Conservation (phyloP, 73 alveolate species). For the Tetrahymena thermophila region DNA sequence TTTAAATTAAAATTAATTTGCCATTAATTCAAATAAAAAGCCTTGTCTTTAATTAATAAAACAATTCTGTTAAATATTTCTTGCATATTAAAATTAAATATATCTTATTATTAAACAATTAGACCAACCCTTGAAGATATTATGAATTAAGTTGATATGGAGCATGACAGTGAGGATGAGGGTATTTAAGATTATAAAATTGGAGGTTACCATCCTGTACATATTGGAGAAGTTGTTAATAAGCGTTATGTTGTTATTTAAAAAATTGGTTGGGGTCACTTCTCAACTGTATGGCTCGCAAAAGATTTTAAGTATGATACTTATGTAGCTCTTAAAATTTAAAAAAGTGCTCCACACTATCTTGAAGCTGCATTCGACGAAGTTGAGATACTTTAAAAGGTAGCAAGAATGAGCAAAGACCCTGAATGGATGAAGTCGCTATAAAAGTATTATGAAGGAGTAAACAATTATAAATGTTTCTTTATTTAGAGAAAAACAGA, state of each 20-base stretch:
- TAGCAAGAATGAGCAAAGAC: constrained; percentile 63
- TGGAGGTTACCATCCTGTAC: constrained; percentile 99
- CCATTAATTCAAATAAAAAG: background rate
- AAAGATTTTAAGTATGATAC: constrained; percentile 79
- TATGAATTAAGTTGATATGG: constrained; percentile 18
- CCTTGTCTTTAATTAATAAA: background rate
- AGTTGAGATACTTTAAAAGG: constrained; percentile 92
- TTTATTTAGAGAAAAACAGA: background rate
- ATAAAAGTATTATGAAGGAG: constrained; percentile 17
- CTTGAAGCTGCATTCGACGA: constrained; percentile 99
- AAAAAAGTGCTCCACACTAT: constrained; percentile 95
- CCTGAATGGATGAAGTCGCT: constrained; percentile 18
- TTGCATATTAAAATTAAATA: background rate
- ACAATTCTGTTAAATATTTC: background rate
- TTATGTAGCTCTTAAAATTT: constrained; percentile 89
- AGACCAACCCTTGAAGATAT: constrained; percentile 16
- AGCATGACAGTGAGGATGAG: constrained; percentile 83
- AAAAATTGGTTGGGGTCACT: constrained; percentile 99
- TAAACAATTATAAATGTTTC: background rate
- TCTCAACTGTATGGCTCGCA: constrained; percentile 98
- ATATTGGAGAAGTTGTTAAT: constrained; percentile 90
- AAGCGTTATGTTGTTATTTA: constrained; percentile 91
- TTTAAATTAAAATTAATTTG: too few relatives aligned
- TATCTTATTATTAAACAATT: background rate
- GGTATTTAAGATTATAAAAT: constrained; percentile 82